Evolutionary conservation across 2,329 filamentous ascomycete species (phyloP).

Genomic region (Metarhizium humberi): DNA sequence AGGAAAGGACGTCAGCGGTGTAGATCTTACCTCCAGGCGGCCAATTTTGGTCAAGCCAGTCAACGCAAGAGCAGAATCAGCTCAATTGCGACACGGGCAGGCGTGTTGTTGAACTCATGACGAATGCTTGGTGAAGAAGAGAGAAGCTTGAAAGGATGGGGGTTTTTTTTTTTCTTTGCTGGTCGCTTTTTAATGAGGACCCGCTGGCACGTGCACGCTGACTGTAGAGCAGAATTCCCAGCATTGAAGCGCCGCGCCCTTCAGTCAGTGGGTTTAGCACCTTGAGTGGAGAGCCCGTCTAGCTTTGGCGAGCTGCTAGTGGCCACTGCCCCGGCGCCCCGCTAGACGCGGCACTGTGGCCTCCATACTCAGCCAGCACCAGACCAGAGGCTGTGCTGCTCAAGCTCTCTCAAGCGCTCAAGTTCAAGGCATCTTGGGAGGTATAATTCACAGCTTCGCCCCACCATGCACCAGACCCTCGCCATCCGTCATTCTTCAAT

Average conservation of each 20-base stretch:
- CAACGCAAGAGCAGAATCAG: not conserved
- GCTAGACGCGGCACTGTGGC: not conserved
- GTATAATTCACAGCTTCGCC: constrained; percentile 1
- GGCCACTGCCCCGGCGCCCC: not conserved
- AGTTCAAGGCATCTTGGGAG: too few relatives aligned
- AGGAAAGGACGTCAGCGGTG: not conserved
- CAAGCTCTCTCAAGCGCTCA: too few relatives aligned
- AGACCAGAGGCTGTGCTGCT: too few relatives aligned
- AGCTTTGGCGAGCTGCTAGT: not conserved
- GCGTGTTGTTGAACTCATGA: not conserved
- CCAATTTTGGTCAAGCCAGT: not conserved
- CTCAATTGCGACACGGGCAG: not conserved
- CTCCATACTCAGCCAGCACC: not conserved
- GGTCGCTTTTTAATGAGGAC: not conserved
- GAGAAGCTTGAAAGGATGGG: not conserved
- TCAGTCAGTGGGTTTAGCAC: not conserved
- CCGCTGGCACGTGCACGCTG: not conserved
- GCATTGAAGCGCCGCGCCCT: too few relatives aligned
- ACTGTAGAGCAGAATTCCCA: too few relatives aligned
- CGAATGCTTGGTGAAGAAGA: not conserved
- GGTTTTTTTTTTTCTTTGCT: not conserved
- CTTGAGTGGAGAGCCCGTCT: not conserved
- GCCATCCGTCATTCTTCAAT: not conserved
- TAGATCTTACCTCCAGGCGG: not conserved
- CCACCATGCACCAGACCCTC: not conserved